These are phyloP conservation scores for Vachellia collinsii DNA, from an alignment of 306 rosid species.

Conservation along the genomic window DNA sequence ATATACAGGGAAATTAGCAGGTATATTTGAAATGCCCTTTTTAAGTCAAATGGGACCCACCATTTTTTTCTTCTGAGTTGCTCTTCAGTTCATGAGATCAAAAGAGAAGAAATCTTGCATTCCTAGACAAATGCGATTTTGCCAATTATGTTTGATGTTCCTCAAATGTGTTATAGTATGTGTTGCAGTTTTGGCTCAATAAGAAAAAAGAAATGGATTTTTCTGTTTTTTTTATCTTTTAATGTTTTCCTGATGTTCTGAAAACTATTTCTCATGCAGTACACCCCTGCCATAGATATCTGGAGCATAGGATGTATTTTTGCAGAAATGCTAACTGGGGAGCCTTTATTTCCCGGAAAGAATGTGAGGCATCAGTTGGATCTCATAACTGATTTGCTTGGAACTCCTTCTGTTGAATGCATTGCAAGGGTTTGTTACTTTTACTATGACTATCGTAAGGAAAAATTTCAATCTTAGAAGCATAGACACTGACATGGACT, in stretches of 20 bases:
- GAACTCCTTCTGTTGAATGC: conserved; percentile 61
- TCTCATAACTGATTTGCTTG: conserved; percentile 67
- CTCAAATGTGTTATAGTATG: not conserved
- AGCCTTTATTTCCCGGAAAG: conserved; percentile 70
- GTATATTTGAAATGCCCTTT: not conserved
- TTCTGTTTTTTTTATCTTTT: not conserved
- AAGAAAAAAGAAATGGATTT: not conserved
- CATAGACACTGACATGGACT: not conserved
- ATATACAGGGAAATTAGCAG: not conserved
- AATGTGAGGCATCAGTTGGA: conserved; percentile 71
- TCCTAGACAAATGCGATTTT: not conserved
- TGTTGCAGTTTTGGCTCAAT: not conserved
- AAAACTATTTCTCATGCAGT: conserved; percentile 1
- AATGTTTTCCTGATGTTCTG: not conserved
- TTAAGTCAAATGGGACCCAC: not conserved
- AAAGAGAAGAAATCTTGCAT: not conserved
- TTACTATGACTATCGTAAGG: not conserved
- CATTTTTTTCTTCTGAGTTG: not conserved
- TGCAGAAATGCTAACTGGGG: conserved; percentile 68
- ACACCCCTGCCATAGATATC: conserved; percentile 1
- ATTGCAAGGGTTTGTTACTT: conserved; percentile 52
- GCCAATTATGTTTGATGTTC: not conserved
- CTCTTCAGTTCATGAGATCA: not conserved
- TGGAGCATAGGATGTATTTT: conserved; percentile 31
- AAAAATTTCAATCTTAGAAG: not conserved